phyloP scores from a whole-genome alignment of 371 early-diverging fungal species.

The Apophysomyces elegans region DNA sequence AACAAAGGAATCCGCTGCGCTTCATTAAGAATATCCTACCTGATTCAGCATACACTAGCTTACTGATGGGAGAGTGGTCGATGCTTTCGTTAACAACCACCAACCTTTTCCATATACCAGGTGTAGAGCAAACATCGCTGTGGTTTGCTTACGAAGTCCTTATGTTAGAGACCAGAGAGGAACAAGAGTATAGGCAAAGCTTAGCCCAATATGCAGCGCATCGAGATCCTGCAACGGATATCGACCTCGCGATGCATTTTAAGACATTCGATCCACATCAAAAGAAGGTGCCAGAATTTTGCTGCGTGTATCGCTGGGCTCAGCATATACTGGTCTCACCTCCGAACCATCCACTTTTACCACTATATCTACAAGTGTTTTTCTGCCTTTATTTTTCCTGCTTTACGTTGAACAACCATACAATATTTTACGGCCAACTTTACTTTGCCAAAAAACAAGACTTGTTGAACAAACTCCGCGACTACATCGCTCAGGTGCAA shows the following conservation, averaged over 20 bases:
- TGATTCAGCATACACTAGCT: conserved; percentile 44
- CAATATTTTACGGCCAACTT: conserved; percentile 51
- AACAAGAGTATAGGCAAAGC: conserved; percentile 43
- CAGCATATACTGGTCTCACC: conserved; percentile 58
- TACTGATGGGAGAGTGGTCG: conserved; percentile 63
- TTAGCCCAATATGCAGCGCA: conserved; percentile 43
- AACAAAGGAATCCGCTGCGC: conserved; percentile 29
- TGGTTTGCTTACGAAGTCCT: conserved; percentile 70
- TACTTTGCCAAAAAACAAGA: conserved; percentile 57
- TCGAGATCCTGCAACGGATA: conserved; percentile 7
- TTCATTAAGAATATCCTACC: conserved; percentile 49
- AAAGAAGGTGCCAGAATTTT: conserved; percentile 57
- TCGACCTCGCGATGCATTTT: conserved; percentile 37
- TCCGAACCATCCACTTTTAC: conserved; percentile 54
- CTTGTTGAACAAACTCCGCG: conserved; percentile 48
- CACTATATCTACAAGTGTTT: conserved; percentile 66
- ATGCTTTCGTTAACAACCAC: conserved; percentile 48
- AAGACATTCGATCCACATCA: conserved; percentile 28
- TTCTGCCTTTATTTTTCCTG: conserved; percentile 65
- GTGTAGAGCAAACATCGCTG: conserved; percentile 43
- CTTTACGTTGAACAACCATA: conserved; percentile 26
- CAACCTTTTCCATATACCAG: conserved; percentile 51
- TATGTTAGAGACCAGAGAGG: conserved; percentile 54
- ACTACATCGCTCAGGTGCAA: conserved; percentile 49
- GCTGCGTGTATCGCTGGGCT: conserved; percentile 64